Conservation (phyloP, 164 flowering plant genomes). For the Umbilicus rupestris region DNA sequence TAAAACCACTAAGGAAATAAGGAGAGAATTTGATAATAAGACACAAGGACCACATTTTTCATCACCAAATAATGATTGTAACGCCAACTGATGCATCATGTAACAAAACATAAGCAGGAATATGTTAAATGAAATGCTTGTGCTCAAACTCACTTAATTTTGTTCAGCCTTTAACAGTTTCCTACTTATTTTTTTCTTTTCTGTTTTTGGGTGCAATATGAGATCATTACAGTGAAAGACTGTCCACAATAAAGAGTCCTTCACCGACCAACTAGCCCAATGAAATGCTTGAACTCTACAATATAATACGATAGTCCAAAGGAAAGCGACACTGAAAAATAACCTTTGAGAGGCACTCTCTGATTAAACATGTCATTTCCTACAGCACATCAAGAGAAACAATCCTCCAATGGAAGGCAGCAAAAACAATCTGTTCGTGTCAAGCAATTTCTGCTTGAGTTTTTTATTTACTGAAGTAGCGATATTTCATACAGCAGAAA, state of each 20-base stretch:
- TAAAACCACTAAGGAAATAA: not conserved
- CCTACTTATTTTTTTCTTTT: not conserved
- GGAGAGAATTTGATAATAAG: not conserved
- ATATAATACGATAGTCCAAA: too few species aligned
- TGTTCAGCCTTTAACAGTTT: not conserved
- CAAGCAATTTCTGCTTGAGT: too few species aligned
- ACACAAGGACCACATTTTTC: not conserved
- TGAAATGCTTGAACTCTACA: not conserved
- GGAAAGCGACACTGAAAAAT: too few species aligned
- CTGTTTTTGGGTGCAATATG: not conserved
- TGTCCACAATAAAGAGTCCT: not conserved
- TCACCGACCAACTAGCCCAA: not conserved
- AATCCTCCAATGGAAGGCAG: too few species aligned
- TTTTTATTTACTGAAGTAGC: too few species aligned
- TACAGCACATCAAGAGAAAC: too few species aligned
- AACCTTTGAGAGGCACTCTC: too few species aligned
- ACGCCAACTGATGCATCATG: not conserved
- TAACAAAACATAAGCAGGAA: not conserved
- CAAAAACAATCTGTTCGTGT: too few species aligned
- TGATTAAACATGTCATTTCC: too few species aligned
- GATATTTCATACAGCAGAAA: too few species aligned
- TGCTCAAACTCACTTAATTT: not conserved
- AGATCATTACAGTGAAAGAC: not conserved
- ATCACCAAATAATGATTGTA: not conserved
- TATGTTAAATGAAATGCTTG: not conserved